Evolutionary conservation across 202 grass and related monocot genomes (phyloP), one percentile per base, ranked within the genome.

Genomic region (Zizania palustris): DNA sequence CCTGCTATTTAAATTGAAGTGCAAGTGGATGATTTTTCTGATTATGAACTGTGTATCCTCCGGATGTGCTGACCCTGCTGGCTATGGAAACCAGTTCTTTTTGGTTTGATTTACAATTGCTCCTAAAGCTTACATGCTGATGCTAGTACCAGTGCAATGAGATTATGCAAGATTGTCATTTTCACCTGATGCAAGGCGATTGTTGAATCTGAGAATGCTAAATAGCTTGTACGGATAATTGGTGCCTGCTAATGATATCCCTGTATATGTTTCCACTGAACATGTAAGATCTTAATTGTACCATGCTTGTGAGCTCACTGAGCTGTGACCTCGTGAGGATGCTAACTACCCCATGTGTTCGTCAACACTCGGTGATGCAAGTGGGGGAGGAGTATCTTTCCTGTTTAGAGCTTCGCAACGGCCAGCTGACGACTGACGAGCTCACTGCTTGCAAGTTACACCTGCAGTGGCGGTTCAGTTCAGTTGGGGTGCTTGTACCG

Each of bases 61-160:
- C 16, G 11, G 15, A 69, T 53, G 9, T 54, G 48, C 67, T 19
- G 50, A 19, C 6, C 50, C 6, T 18, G 6, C 11, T 53, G 22
- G 33, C 68, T 71, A 11, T 71, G 34, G n/a, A 11, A 69, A 71
- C 34, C 1, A 67, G 62, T 41, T 55, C n/a, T 55, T 55, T 55
- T 55, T 9, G 7, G 7, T 16, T n/a, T 37, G 63, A 38, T 11
- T 45, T 45, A 5, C 19, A 67, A 5, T 67, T 45, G 18, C 1
- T 22, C 13, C 38, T 19, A 19, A 5, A 4, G 9, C 4, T 63
- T 63, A 41, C 9, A 10, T 42, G 1, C 18, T 28, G 28, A 28
- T 28, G 28, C 28, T 28, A 28, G 28, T 18, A 63, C 6, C 15
- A 45, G 64, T 45, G 64, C 44, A 9, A 4, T 5, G 42, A 22